A percentile compares a stretch with the other conserved stretches of the same genome.
phyloP scores from a whole-genome alignment of 768 basidiomycete genomes.

The Lactifluus echinatus region DNA sequence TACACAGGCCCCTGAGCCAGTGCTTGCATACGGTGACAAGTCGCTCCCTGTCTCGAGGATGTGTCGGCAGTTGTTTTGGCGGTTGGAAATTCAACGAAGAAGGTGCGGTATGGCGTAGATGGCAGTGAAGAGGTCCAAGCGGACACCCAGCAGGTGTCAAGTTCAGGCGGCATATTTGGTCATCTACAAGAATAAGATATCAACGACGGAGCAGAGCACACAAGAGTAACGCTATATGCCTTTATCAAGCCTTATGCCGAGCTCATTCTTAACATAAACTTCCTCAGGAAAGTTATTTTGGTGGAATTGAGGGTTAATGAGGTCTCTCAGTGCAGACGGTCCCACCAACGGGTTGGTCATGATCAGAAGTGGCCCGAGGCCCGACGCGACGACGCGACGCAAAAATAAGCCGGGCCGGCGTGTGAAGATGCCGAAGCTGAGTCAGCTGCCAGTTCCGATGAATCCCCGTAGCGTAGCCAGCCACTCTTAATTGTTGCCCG shows the following conservation, averaged over 20 bases:
- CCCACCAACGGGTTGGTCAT: slow-evolving; percentile 27
- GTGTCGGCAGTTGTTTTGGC: slow-evolving; percentile 69
- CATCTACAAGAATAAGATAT: slow-evolving; percentile 43
- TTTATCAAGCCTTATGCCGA: slow-evolving; percentile 86
- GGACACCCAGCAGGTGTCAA: slow-evolving; percentile 82
- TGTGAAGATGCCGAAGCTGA: background rate
- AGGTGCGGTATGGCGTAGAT: slow-evolving; percentile 84
- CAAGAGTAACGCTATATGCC: slow-evolving; percentile 37
- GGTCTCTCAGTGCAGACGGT: slow-evolving; percentile 37
- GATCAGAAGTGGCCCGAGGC: slow-evolving; percentile 6
- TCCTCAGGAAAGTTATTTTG: slow-evolving; percentile 87
- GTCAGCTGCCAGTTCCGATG: too few relatives aligned
- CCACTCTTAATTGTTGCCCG: too few relatives aligned
- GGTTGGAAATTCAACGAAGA: slow-evolving; percentile 87
- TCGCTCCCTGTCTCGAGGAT: slow-evolving; percentile 76
- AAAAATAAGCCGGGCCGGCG: too few relatives aligned
- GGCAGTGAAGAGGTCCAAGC: slow-evolving; percentile 85
- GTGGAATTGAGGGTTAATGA: slow-evolving; percentile 86
- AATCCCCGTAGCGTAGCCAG: too few relatives aligned
- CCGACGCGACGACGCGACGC: too few relatives aligned
- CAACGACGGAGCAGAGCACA: background rate
- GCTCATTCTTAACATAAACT: slow-evolving; percentile 67
- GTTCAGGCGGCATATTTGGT: slow-evolving; percentile 85
- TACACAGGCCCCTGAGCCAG: slow-evolving; percentile 95
- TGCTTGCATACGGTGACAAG: slow-evolving; percentile 96